Base-by-base conservation (phyloP, 2,329 filamentous ascomycete species). In the Peltaster fructicola region DNA sequence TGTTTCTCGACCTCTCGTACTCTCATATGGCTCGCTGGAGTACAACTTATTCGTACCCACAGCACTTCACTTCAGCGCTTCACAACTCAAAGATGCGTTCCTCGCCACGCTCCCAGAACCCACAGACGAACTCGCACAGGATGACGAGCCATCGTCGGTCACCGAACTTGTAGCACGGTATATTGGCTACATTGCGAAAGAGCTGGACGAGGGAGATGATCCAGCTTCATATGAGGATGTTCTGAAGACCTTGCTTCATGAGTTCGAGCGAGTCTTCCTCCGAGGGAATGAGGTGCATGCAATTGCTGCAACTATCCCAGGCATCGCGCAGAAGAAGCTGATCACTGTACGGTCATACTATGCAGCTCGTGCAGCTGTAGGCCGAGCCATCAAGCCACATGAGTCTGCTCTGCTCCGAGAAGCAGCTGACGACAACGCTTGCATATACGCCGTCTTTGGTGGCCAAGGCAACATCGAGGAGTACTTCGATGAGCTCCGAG, bases 391-490 rank as follows among this genome's bases (percentile, higher is more conserved):
- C 48, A 84, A 82, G 56, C 69, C 80, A 14, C 85, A 98, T 51
- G 79, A 92, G 49, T 95, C 90, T 19, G 90, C 88, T 17, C 66
- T 98, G 22, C 69, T 93, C 47, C 70, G 88, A 39, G 85, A 88
- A 24, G 81, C 81, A 7, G 73, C 77, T 22, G 84, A 93, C 34
- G 74, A 70, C 33, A 72, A 73, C 28, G 84, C 84, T 27, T 74
- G 70, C 41, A 68, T 98, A 31, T 98, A 92, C 59, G 84, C 74
- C 37, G 82, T 98, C 33, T 92, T 95, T 39, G 88, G 88, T 31
- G 88, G 88, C 5, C 88, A 98, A 52, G 88, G 88, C 41, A 98
- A 98, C 54, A 95, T 98, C 36, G 85, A 98, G 55, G 90, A 98
- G 57, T 98, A 98, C 57, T 98, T 98, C 45, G 85, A 98, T 40